Base-by-base conservation (phyloP, 495 filamentous ascomycete genomes). In the Hypoxylon fuscum region DNA sequence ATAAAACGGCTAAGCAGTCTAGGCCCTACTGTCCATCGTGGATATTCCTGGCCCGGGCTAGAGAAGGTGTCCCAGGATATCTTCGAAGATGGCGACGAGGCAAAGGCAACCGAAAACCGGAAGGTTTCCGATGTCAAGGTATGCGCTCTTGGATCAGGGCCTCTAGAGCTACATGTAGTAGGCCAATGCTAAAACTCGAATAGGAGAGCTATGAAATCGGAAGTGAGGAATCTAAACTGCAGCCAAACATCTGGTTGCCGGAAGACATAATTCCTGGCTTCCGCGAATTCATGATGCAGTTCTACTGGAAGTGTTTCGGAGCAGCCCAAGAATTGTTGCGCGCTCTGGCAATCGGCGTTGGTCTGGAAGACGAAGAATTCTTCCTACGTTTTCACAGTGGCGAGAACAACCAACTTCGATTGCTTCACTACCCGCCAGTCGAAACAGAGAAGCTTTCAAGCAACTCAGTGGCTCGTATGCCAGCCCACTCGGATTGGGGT, bases 141-240 rank as follows among this genome's bases (percentile, higher is more conserved):
- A 57, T 22, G 56, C 40, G 34, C 52, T 27, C 5, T 14, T 20
- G 1, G 11, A 14, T 15, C 14, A n/a, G 34, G 0, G 32, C 5
- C 29, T n/a, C 15, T 25, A 5, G 8, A 4, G 3, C 8, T 27
- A 4, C 8, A 27, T 4, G 25, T 8, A 27, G 18, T 8, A 18
- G 29, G 27, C 21, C 15, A 25, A 52, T 42, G 9, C 18, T 34
- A 35, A 35, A 27, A 25, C 9, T 38, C 22, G 5, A 56, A 27
- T 38, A 88, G 83, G 88, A 91, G 72, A 84, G 81, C 59, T 90
- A 85, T 62, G 88, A 90, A 54, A 85, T 85, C 54, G 88, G 87
- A 8, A 88, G 83, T 57, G 80, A 86, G 29, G 64, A 79, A 2
- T 82, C 85, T 50, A 27, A 67, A 8, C 53, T 67, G 17, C 84